These are phyloP conservation scores for Posidonia oceanica DNA, from an alignment of 116 monocot genomes.

Conservation along the genomic window DNA sequence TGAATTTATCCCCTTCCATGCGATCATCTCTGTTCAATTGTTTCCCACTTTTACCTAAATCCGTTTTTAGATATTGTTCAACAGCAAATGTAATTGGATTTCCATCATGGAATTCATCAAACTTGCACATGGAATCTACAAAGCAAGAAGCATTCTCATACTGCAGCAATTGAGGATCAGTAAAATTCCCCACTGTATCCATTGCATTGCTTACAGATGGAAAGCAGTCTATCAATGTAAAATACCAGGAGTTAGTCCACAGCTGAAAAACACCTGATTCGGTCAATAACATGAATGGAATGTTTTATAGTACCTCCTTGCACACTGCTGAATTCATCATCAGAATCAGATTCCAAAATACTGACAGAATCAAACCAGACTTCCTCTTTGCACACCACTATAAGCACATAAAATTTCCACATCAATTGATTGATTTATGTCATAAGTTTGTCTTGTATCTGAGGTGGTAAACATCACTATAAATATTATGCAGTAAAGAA, in stretches of 20 bases:
- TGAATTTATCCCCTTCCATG: slow-evolving; percentile 13
- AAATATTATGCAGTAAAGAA: too few species aligned
- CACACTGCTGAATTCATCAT: slow-evolving; percentile 76
- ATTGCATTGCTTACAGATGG: slow-evolving; percentile 25
- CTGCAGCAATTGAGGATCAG: slow-evolving; percentile 22
- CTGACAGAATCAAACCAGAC: slow-evolving; percentile 85
- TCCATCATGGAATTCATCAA: too few species aligned
- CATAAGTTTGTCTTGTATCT: not conserved
- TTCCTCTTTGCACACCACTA: slow-evolving; percentile 76
- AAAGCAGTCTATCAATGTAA: slow-evolving; percentile 34
- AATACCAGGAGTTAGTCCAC: not conserved
- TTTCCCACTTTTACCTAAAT: slow-evolving; percentile 22
- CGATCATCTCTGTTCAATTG: slow-evolving; percentile 10
- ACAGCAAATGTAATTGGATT: slow-evolving; percentile 24
- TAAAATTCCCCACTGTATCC: slow-evolving; percentile 18
- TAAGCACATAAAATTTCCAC: slow-evolving; percentile 3
- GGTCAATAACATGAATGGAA: not conserved
- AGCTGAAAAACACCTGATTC: not conserved
- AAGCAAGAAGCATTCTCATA: slow-evolving; percentile 49
- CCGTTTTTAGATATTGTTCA: slow-evolving; percentile 42
- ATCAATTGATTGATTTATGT: not conserved
- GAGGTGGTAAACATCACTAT: too few species aligned
- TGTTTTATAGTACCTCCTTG: slow-evolving; percentile 46
- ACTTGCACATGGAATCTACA: too few species aligned
- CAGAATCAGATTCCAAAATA: slow-evolving; percentile 70